Evolutionary conservation across 306 rosid species (phyloP), one percentile per base, ranked within the genome.

Genomic region (Inga laurina): DNA sequence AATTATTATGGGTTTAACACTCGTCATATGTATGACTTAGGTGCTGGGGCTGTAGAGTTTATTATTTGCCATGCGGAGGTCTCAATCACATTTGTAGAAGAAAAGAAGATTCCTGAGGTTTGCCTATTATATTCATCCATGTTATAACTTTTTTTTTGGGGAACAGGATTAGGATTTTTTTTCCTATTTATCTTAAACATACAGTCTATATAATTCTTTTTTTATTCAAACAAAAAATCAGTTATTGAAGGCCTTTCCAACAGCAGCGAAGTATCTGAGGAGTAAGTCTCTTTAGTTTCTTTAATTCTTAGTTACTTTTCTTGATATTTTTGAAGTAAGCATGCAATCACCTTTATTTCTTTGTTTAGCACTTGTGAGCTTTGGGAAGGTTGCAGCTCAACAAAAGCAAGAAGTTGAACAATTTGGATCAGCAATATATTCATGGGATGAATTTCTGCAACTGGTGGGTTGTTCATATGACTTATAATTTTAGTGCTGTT

Each of bases 11-110:
- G 74, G 39, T 79, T 80, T 82, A 57, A 74, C 85, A 57, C 75
- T 62, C 82, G 61, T 82, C 78, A 68, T 84, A 41, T 82, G 59
- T 69, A 83, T 79, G 81, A 82, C 77, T 61, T 79, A 96, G 98
- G 99, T 90, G 94, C 97, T 37, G 93, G 90, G 57, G 99, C 97
- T 77, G 79, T 96, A 84, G 99, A 96, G 78, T 96, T 93, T 84
- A 88, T 93, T 57, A 91, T 96, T 81, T 79, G 84, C 82, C 99
- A 96, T 81, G 92, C 98, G 34, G 99, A 96, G 85, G 86, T 93
- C 78, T 84, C 97, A 74, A 88, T 96, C 34, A 84, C 93, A 84
- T 93, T 93, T 90, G 89, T 59, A 45, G 99, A 96, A 85, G 98
- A 92, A 88, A 91, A 87, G 83, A 96, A 93, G 89, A 90, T 96